These are phyloP conservation scores for Tulasnella sp. DNA, from an alignment of 768 basidiomycete species.

Conservation along the genomic window DNA sequence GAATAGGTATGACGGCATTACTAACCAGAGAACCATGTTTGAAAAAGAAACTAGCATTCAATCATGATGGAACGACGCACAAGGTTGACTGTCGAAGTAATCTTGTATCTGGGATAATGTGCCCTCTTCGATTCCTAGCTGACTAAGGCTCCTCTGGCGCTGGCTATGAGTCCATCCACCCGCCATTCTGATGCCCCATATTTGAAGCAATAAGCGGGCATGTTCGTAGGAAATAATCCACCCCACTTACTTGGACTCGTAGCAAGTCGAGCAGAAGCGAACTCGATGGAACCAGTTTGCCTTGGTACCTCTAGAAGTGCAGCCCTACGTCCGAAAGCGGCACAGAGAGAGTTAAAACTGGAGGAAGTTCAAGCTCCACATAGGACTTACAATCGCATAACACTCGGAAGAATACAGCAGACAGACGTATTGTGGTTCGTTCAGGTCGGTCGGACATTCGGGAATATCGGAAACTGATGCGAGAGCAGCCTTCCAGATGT, in stretches of 20 bases:
- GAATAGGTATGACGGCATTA: background rate
- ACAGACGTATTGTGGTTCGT: constrained; percentile 24
- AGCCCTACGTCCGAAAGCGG: background rate
- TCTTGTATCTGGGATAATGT: background rate
- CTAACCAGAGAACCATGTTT: background rate
- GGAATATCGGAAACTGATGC: constrained; percentile 7
- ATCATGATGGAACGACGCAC: background rate
- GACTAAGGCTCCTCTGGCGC: background rate
- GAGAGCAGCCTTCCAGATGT: constrained; percentile 21
- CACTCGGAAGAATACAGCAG: constrained; percentile 21
- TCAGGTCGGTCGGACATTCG: constrained; percentile 22
- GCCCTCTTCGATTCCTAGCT: background rate
- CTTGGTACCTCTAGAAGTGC: background rate
- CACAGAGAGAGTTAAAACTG: background rate
- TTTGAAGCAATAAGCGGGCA: background rate
- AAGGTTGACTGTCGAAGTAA: background rate
- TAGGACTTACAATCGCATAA: background rate
- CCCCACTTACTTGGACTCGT: background rate
- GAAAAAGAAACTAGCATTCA: background rate
- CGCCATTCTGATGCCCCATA: background rate
- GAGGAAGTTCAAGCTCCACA: background rate
- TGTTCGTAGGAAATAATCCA: background rate
- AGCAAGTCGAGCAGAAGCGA: background rate
- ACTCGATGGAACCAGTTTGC: background rate
- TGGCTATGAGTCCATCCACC: background rate